Conservation (phyloP, 2,329 filamentous ascomycete species). For the Pestalotiopsis sp. region DNA sequence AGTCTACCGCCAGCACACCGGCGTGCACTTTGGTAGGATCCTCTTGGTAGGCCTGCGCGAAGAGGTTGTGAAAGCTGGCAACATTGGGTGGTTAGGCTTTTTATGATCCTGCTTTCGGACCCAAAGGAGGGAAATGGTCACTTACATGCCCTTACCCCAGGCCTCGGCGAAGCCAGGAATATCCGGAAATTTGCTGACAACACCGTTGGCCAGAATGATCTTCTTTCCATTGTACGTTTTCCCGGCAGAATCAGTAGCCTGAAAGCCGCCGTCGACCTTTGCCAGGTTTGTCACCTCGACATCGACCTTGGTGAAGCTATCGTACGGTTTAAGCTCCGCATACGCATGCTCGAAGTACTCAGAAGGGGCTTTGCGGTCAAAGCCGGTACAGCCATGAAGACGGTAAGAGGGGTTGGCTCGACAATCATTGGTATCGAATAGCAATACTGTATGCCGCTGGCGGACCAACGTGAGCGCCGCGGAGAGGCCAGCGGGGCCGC, state of each 20-base stretch:
- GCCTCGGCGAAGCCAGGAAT: conserved; percentile 56
- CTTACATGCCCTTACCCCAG: conserved; percentile 55
- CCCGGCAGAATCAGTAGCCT: conserved; percentile 41
- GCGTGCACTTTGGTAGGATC: conserved; percentile 42
- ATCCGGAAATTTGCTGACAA: conserved; percentile 49
- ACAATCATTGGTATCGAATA: not conserved
- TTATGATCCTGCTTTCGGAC: not conserved
- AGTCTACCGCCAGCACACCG: not conserved
- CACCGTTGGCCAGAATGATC: conserved; percentile 56
- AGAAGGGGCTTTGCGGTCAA: conserved; percentile 2
- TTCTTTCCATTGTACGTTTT: conserved; percentile 49
- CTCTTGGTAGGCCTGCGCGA: conserved; percentile 62
- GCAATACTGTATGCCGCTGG: not conserved
- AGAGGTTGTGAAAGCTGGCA: conserved; percentile 57
- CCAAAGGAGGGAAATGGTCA: conserved; percentile 3
- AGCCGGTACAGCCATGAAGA: conserved; percentile 2
- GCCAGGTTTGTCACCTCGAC: not conserved
- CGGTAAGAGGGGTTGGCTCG: not conserved
- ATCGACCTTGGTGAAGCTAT: not conserved
- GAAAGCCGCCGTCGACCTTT: conserved; percentile 18
- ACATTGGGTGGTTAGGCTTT: not conserved
- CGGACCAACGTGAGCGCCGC: not conserved
- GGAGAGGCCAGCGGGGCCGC: conserved; percentile 5
- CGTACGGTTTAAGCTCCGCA: not conserved
- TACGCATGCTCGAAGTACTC: not conserved